Evolutionary conservation across 495 filamentous ascomycete genomes (phyloP), one percentile per base, ranked within the genome.

Genomic region (Neurospora sp.): DNA sequence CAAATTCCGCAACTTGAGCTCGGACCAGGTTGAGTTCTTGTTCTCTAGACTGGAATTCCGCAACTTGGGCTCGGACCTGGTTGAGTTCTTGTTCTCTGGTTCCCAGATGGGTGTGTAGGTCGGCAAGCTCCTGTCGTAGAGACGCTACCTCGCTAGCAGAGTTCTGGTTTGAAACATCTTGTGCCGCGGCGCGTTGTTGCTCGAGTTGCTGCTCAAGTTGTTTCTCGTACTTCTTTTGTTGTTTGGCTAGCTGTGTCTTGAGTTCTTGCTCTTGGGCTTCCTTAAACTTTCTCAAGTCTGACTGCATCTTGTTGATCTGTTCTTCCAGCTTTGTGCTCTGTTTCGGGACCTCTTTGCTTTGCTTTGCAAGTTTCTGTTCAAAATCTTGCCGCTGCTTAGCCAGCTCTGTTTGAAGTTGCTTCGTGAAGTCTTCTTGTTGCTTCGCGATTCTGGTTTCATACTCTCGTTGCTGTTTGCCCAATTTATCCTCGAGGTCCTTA

Each of bases 401-500:
- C 37, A 74, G 18, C 16, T 71, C 47, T 2, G 53, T 41, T 69
- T 76, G 45, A 35, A 74, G 38, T 31, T 71, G 70, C 38, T 35
- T 61, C 68, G 20, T n/a, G 9, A 31, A 70, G 4, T 42, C 16
- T 37, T 61, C 12, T 35, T 39, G 37, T 7, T 70, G 74, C 38
- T 41, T 39, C 3, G 45, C 71, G 1, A 38, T 27, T 59, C 9
- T 70, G 31, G 0, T 27, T 20, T 70, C 44, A 35, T 38, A 7
- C 37, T 35, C 44, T 22, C 42, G 31, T 37, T 39, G 14, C 18
- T 31, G 35, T 68, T 39, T 35, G 18, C 14, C 41, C 22, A 71
- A 38, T 38, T 27, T 71, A 7, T 35, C 41, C 44, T 71, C 70
- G 44, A 71, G 22, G 16, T 71, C 70, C 27, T 69, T 69, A 5